Base-by-base conservation (phyloP, 306 rosid genomes). In the Senna tora region DNA sequence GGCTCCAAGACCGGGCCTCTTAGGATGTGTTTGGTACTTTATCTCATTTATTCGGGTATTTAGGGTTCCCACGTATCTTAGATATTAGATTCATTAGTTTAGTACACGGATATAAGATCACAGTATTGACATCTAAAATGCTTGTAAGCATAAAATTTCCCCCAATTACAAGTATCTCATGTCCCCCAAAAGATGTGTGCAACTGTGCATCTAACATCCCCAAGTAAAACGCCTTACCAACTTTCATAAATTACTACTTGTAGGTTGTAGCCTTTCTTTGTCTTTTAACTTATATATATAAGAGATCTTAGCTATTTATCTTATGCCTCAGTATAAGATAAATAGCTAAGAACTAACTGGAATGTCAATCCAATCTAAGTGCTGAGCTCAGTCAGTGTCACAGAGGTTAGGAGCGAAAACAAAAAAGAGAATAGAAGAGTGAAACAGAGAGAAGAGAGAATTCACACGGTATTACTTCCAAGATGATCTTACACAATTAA, bases 291-390 rank as follows among this genome's bases (percentile, higher is more conserved):
- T 17, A 16, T 5, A 9, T 4, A 42, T 1, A 17, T 7, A 61
- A 17, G 66, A n/a, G 28, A 16, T 34, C 25, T 61, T 61, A 5
- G 49, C 36, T 9, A 11, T 38, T 7, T 36, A 1, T 8, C 41
- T 17, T 19, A 61, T 10, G 49, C 32, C 32, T 61, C 16, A 28
- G n/a, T n/a, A n/a, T n/a, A n/a, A n/a, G n/a, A n/a, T n/a, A n/a
- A n/a, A n/a, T n/a, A n/a, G n/a, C n/a, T n/a, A n/a, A n/a, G n/a
- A n/a, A n/a, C 33, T 54, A 8, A 47, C 19, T 39, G 34, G 65
- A 57, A 69, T 14, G 53, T 68, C 61, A 56, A 65, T 47, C 63
- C 60, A 70, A 56, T 47, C 46, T 47, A 65, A 22, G 43, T 19
- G 50, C 50, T 53, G 21, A 30, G 72, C 66, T 61, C 49, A 68